A percentile compares a stretch with the other conserved stretches of the same genome.
Evolutionary conservation across 2,329 filamentous ascomycete species (phyloP).

Genomic region (Colletotrichum nymphaeae): DNA sequence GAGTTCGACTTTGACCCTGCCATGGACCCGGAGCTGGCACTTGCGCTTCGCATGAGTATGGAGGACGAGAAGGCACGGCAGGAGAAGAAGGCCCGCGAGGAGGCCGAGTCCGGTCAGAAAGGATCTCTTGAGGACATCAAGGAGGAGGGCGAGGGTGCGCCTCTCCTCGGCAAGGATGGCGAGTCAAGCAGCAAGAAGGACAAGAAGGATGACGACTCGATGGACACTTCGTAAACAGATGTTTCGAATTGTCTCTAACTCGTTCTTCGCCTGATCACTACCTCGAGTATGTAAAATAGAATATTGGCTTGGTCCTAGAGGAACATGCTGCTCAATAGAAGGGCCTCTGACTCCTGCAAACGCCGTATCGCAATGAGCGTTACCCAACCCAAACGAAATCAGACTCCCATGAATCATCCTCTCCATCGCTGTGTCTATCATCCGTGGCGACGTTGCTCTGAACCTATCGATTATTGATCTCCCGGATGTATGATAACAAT

Average conservation of each 20-base stretch:
- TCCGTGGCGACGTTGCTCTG: slow-evolving; percentile 22
- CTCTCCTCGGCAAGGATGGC: slow-evolving; percentile 70
- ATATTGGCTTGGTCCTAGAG: slow-evolving; percentile 29
- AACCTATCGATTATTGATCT: slow-evolving; percentile 68
- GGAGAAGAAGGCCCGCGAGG: slow-evolving; percentile 84
- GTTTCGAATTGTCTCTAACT: not conserved
- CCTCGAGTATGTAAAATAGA: slow-evolving; percentile 35
- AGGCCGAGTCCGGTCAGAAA: slow-evolving; percentile 79
- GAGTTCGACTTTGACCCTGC: slow-evolving; percentile 89
- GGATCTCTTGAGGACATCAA: slow-evolving; percentile 84
- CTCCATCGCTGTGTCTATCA: not conserved
- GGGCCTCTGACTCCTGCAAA: slow-evolving; percentile 30
- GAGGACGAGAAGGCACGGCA: slow-evolving; percentile 97
- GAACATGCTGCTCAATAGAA: slow-evolving; percentile 32
- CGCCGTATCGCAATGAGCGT: slow-evolving; percentile 18
- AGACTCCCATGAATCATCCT: not conserved
- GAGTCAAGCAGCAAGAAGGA: slow-evolving; percentile 56
- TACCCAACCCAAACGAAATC: not conserved
- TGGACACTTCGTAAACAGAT: slow-evolving; percentile 81
- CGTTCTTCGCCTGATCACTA: slow-evolving; percentile 25
- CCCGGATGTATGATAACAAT: slow-evolving; percentile 82
- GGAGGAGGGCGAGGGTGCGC: slow-evolving; percentile 79
- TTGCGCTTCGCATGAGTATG: slow-evolving; percentile 96
- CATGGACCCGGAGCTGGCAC: slow-evolving; percentile 91
- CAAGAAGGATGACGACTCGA: slow-evolving; percentile 75